Conservation (phyloP, 805 yeast species). For the Candida takata region DNA sequence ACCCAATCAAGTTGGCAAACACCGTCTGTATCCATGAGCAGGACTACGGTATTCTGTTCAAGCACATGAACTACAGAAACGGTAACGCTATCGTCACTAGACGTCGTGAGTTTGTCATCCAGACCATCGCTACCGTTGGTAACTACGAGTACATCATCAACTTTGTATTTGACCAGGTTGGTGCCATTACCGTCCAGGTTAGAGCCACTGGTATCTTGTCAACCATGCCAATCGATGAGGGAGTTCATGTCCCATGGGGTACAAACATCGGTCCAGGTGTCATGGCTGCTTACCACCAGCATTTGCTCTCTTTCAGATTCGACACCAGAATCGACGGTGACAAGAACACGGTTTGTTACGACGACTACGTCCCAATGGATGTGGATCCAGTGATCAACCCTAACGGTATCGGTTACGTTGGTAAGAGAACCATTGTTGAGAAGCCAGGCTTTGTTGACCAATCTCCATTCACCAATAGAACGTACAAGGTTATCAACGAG, state of each 20-base stretch:
- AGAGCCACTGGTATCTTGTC: conserved; percentile 85
- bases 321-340: conserved; percentile 83
- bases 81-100: conserved; percentile 58
- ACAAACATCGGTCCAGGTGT: conserved; percentile 74
- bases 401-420: conserved; percentile 61
- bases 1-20: conserved; percentile 54
- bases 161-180: conserved; percentile 69
- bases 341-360: conserved; percentile 63
- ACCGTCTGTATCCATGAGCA: conserved; percentile 78
- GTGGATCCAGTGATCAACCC: conserved; percentile 49
- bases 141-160: conserved; percentile 76
- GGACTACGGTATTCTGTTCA: conserved; percentile 68
- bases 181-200: conserved; percentile 69
- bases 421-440: conserved; percentile 58
- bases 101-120: conserved; percentile 72
- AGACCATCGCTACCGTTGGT: conserved; percentile 78
- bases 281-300: conserved; percentile 82
- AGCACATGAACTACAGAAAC: conserved; percentile 77
- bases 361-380: conserved; percentile 60
- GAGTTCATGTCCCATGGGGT: conserved; percentile 57
- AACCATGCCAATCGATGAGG: conserved; percentile 74
- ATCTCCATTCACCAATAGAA: conserved; percentile 68
- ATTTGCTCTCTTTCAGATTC: conserved; percentile 68
- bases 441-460: conserved; percentile 68
- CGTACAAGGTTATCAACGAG: conserved; percentile 71